Conservation (phyloP, 2,329 filamentous ascomycete genomes). For the Paecilomyces sp. region DNA sequence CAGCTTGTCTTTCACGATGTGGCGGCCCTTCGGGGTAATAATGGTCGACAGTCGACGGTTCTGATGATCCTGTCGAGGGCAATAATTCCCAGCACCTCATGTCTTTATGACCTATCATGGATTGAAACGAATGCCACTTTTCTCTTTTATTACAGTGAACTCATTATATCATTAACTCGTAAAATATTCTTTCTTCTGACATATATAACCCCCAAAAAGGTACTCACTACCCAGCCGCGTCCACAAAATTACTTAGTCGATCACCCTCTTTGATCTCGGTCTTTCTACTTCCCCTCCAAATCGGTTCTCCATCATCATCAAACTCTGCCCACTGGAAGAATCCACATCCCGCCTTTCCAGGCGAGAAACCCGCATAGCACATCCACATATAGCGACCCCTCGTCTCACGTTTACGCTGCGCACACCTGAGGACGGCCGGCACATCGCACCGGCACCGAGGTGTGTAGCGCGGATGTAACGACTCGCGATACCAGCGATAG, state of each 20-base stretch:
- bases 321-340: constrained; percentile 86
- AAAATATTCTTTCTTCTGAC: neutral
- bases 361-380: constrained; percentile 62
- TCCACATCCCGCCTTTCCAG: constrained; percentile 51
- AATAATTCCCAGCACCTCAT: neutral
- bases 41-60: neutral
- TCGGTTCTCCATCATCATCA: constrained; percentile 75
- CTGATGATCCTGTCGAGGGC: neutral
- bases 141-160: neutral
- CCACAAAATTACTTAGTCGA: neutral
- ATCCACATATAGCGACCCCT: constrained; percentile 86
- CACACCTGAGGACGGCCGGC: constrained; percentile 64
- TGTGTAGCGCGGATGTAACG: constrained; percentile 68
- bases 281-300: constrained; percentile 41
- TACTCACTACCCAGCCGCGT: neutral
- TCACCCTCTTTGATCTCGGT: constrained; percentile 4
- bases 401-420: constrained; percentile 69
- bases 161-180: neutral
- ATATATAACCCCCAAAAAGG: neutral
- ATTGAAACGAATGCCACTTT: neutral
- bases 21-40: neutral
- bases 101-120: neutral
- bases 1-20: neutral
- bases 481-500: constrained; percentile 76
- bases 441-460: constrained; percentile 71